Evolutionary conservation across 495 filamentous ascomycete species (phyloP), one percentile per base, ranked within the genome.

Genomic region (Daldinia bambusicola): DNA sequence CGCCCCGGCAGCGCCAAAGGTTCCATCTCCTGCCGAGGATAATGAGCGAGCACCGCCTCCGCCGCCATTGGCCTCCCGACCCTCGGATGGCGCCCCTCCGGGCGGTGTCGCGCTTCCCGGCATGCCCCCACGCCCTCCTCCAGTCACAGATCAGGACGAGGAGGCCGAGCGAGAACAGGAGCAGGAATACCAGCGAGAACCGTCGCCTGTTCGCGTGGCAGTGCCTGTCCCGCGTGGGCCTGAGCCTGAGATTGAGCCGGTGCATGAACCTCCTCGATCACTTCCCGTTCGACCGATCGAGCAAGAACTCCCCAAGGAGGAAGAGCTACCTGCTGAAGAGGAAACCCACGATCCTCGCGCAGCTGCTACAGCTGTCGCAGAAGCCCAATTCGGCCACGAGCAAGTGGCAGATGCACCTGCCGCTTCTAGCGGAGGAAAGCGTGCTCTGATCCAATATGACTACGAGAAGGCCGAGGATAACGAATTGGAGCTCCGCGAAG

Each of bases 391-490:
- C 32, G 77, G 74, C 2, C 77, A 79, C 16, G 74, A 75, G 37
- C 56, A 55, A 40, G 71, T 75, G 9, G 71, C 70, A 41, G 77
- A 77, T 30, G 69, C 73, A 12, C 63, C 66, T 12, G 75, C 71
- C 13, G 70, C 65, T 16, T 66, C 69, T 20, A 71, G 71, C 8
- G 81, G 83, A 10, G 92, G 89, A 60, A 88, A 88, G 70, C 88
- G 87, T 32, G 95, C 95, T 3, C 60, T 97, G 36, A 85, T 94
- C 52, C 91, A 96, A 67, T 99, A 93, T 78, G 96, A 99, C 75
- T 99, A 99, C 71, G 94, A 97, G 67, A 97, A 94, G 77, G 93
- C 92, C 2, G 95, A 99, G 79, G 93, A 97, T 62, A 99, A 99
- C 76, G 95, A 99, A 78, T 83, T 98, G 48, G 92, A 97, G 63